Evolutionary conservation across 164 flowering plant species (phyloP), one percentile per base, ranked within the genome.

Genomic region (Chimonanthus salicifolius): DNA sequence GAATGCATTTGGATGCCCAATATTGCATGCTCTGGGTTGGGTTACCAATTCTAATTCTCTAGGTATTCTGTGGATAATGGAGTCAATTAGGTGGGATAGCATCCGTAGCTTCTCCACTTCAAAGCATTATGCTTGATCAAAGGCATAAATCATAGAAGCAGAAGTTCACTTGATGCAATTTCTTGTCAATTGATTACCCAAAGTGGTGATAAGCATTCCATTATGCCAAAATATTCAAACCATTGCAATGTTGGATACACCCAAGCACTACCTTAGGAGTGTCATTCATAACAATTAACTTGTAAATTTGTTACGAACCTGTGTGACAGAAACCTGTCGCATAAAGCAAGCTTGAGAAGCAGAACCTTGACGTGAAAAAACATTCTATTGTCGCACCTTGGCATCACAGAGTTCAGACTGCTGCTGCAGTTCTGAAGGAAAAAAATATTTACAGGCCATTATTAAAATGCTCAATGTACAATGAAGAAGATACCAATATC

Each of bases 361-460:
- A 9, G 91, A 83, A 9, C 85, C 87, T 81, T 93, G 98, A 4
- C 98, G 84, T 47, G 94, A 90, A 79, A 88, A 65, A 72, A 49
- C 82, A 79, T 68, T 74, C 83, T 84, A 79, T 81, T 91, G 74
- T 92, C 98, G 58, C 80, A 67, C 76, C 98, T 87, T 72, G 74
- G 76, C 60, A 80, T 75, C n/a, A 80, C 87, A 68, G 89, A 77
- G 76, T 84, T 88, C 51, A 88, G 49, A 78, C 79, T 74, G 80
- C 89, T 81, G 68, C 68, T 66, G 48, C 68, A 66, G 64, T 80
- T 87, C 92, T 87, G 85, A 45, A n/a, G 49, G 73, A 72, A 47
- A 47, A 16, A 72, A 13, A 18, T 7, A 68, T 63, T 47, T 18
- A 46, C 13, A 33, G 49, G 46, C 51, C n/a, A n/a, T 6, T 18